Evolutionary conservation across 495 filamentous ascomycete genomes (phyloP).

Genomic region (Halenospora varia): DNA sequence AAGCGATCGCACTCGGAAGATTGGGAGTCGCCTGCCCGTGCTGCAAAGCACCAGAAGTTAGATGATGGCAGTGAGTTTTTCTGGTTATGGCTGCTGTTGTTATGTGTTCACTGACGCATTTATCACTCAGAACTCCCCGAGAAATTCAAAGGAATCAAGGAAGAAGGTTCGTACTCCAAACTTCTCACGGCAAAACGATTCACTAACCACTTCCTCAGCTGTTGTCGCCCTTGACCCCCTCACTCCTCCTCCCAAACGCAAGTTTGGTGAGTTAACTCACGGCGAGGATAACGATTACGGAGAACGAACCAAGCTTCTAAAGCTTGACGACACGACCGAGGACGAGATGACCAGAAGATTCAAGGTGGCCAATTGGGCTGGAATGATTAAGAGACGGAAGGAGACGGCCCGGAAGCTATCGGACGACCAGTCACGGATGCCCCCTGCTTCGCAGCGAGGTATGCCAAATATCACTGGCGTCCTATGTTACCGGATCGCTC

Average conservation of each 20-base stretch:
- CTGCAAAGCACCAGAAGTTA: conserved; percentile 1
- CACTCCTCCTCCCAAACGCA: not conserved
- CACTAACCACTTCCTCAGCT: not conserved
- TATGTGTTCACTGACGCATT: not conserved
- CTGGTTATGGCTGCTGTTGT: not conserved
- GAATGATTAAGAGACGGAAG: not conserved
- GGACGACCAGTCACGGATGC: conserved; percentile 5
- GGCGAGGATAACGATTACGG: not conserved
- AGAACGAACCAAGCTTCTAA: not conserved
- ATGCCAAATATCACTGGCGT: conserved; percentile 19
- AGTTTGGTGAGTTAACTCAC: not conserved
- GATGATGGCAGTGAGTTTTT: not conserved
- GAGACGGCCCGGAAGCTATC: not conserved
- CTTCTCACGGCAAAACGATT: not conserved
- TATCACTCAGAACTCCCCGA: not conserved
- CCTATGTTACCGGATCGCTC: conserved; percentile 41
- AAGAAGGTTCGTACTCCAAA: not conserved
- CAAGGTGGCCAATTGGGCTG: not conserved
- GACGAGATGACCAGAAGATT: not conserved
- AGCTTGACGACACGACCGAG: not conserved
- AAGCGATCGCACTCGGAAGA: not conserved
- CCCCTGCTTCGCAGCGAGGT: conserved; percentile 12
- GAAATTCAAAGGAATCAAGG: conserved; percentile 1
- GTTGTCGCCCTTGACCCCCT: not conserved
- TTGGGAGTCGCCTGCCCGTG: not conserved